Percentiles rank a stretch among this genome's conserved stretches.
Conservation (phyloP, 2,329 filamentous ascomycete species). For the Fusarium musae region DNA sequence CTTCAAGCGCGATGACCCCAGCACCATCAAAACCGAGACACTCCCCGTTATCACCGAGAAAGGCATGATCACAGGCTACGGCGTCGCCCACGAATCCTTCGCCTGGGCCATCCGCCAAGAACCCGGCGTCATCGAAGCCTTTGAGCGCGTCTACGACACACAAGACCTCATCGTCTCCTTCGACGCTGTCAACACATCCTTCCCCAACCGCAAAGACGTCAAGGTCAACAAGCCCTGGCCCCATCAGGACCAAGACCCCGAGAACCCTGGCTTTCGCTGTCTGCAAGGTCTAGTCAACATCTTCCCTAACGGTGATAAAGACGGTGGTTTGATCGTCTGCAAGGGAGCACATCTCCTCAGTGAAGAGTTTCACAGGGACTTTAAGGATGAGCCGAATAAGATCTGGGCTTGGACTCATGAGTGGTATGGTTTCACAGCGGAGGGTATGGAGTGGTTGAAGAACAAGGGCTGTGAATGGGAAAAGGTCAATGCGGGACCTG, state of each 20-base stretch:
- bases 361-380: slow-evolving; percentile 4
- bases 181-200: slow-evolving; percentile 8
- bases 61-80: slow-evolving; percentile 17
- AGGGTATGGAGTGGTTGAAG: slow-evolving; percentile 18
- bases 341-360: not conserved
- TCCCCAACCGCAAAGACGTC: slow-evolving; percentile 6
- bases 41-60: slow-evolving; percentile 9
- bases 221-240: slow-evolving; percentile 19
- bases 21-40: not conserved
- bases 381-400: slow-evolving; percentile 1
- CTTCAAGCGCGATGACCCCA: slow-evolving; percentile 2
- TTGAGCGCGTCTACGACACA: slow-evolving; percentile 14
- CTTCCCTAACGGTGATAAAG: not conserved
- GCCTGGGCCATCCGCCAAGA: slow-evolving; percentile 16
- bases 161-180: slow-evolving; percentile 7
- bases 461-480: slow-evolving; percentile 14
- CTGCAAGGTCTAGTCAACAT: slow-evolving; percentile 10
- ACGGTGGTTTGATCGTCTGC: slow-evolving; percentile 6
- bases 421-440: not conserved
- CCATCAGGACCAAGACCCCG: slow-evolving; percentile 5
- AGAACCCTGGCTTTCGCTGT: slow-evolving; percentile 9
- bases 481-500: slow-evolving; percentile 3
- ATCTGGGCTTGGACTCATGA: slow-evolving; percentile 18
- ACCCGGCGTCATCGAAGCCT: not conserved
- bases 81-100: slow-evolving; percentile 9